These are phyloP conservation scores for Microthlaspi erraticum DNA, from an alignment of 345 rosid genomes.

Conservation along the genomic window DNA sequence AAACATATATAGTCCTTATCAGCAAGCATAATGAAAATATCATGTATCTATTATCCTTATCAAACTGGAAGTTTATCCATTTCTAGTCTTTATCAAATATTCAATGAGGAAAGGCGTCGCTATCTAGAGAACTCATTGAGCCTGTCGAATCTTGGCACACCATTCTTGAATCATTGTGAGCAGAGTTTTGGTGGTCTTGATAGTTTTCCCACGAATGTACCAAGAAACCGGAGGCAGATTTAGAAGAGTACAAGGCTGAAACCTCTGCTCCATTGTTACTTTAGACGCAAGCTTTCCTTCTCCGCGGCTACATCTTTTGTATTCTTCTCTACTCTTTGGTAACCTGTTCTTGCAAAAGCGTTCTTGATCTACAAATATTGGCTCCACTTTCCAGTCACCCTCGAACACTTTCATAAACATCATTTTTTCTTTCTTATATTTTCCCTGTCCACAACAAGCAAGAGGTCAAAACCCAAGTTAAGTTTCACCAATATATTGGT, in stretches of 20 bases:
- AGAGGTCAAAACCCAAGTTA: conserved; percentile 17
- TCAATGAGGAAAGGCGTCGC: not conserved
- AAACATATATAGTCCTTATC: not conserved
- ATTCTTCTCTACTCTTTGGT: conserved; percentile 65
- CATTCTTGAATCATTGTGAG: conserved; percentile 47
- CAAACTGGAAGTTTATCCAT: not conserved
- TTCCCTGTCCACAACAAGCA: conserved; percentile 54
- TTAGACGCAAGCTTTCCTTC: conserved; percentile 73
- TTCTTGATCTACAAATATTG: conserved; percentile 63
- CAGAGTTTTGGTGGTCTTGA: conserved; percentile 64
- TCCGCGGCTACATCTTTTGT: conserved; percentile 59
- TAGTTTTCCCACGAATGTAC: conserved; percentile 71
- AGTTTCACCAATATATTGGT: not conserved
- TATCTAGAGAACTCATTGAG: not conserved
- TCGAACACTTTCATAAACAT: conserved; percentile 74
- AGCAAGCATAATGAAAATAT: too few relatives aligned
- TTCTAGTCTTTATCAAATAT: not conserved
- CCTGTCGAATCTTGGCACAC: not conserved
- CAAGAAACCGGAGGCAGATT: conserved; percentile 85
- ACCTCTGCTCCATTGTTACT: conserved; percentile 65
- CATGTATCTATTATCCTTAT: too few relatives aligned
- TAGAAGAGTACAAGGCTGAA: conserved; percentile 62
- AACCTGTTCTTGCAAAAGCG: conserved; percentile 56
- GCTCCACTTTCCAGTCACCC: conserved; percentile 73
- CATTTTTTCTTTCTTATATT: conserved; percentile 65